Percentiles rank a stretch among this genome's conserved stretches.
Conservation (phyloP, 768 basidiomycete species). For the Pulveroboletus sp. region DNA sequence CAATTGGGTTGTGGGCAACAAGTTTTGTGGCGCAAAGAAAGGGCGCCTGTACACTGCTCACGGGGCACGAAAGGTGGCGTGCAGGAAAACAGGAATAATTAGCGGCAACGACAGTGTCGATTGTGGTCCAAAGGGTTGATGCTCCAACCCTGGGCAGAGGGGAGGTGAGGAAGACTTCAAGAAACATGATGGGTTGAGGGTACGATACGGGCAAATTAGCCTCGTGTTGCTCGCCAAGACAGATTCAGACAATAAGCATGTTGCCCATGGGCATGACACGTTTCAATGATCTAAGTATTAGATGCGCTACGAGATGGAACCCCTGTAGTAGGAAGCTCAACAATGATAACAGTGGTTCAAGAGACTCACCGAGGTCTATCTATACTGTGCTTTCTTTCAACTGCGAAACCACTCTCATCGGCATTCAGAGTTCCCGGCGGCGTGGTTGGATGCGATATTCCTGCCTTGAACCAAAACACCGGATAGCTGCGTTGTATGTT, state of each 20-base stretch:
- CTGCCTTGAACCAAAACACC: constrained; percentile 41
- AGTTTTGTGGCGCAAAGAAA: constrained; percentile 10
- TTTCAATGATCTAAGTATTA: not conserved
- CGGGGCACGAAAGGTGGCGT: constrained; percentile 12
- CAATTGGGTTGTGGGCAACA: constrained; percentile 31
- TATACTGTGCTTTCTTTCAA: not conserved
- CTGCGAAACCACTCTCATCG: not conserved
- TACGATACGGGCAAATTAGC: constrained; percentile 10
- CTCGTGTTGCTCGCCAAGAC: constrained; percentile 9
- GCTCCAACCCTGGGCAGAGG: constrained; percentile 30
- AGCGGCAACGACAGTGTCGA: constrained; percentile 3
- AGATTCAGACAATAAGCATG: constrained; percentile 1
- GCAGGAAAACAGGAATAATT: constrained; percentile 3
- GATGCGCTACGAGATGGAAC: not conserved
- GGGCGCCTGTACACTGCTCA: constrained; percentile 10
- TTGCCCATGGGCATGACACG: not conserved
- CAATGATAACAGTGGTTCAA: not conserved
- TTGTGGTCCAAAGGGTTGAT: not conserved
- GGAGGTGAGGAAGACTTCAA: constrained; percentile 10
- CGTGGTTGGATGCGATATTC: not conserved
- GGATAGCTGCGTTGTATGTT: constrained; percentile 46
- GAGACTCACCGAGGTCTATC: constrained; percentile 6
- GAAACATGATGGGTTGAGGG: constrained; percentile 26
- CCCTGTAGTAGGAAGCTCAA: constrained; percentile 3
- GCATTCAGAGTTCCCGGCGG: not conserved